phyloP scores from a whole-genome alignment of 225 moss, liverwort and hornwort species.

The Polytrichum commune region DNA sequence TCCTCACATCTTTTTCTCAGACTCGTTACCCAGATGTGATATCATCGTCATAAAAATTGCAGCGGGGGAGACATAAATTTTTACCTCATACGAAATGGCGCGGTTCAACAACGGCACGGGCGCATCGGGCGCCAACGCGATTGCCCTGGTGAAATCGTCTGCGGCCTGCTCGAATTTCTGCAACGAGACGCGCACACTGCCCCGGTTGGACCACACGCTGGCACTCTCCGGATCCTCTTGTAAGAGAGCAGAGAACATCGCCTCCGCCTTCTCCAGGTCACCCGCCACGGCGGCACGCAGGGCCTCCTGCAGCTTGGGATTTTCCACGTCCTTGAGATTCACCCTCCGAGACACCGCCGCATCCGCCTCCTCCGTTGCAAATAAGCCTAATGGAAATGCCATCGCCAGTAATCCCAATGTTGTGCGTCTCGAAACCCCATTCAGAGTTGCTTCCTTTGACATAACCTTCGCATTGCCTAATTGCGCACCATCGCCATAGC shows the following conservation, averaged over 20 bases:
- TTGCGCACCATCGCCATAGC: no score
- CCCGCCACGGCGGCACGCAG: slow-evolving; percentile 85
- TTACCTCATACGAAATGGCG: slow-evolving; percentile 87
- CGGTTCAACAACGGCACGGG: slow-evolving; percentile 95
- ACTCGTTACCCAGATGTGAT: no score
- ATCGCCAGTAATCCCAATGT: slow-evolving; percentile 14
- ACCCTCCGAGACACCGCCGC: slow-evolving; percentile 58
- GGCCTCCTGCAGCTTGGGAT: slow-evolving; percentile 80
- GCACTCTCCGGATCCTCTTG: slow-evolving; percentile 78
- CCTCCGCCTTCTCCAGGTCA: slow-evolving; percentile 80
- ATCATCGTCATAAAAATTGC: no score
- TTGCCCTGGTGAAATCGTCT: slow-evolving; percentile 78
- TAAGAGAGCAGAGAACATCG: slow-evolving; percentile 68
- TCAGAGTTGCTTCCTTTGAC: no score
- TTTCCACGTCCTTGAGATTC: slow-evolving; percentile 71
- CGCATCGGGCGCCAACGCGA: slow-evolving; percentile 79
- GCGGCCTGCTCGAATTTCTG: slow-evolving; percentile 77
- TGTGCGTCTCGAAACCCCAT: slow-evolving; percentile 29
- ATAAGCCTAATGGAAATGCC: not conserved
- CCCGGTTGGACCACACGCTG: slow-evolving; percentile 92
- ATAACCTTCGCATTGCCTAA: no score
- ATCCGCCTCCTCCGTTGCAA: slow-evolving; percentile 14
- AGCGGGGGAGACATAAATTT: not conserved
- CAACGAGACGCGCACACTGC: slow-evolving; percentile 83
- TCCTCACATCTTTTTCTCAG: no score